Percentiles rank a stretch among this genome's conserved stretches.
phyloP scores from a whole-genome alignment of 176 grass and related monocot genomes.

The Avena sativa region DNA sequence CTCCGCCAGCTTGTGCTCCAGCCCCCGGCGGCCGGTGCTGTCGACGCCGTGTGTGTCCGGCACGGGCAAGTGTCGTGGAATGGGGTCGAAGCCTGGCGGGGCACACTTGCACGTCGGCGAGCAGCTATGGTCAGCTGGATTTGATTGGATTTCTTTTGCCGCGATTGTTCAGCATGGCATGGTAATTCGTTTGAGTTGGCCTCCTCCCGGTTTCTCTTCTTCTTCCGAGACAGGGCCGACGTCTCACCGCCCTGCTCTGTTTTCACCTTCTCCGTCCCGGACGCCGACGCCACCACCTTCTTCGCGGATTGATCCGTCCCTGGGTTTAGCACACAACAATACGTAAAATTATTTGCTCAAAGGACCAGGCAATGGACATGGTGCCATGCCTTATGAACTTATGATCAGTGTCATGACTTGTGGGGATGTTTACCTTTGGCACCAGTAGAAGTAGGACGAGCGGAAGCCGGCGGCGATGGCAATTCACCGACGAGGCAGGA shows the following conservation, averaged over 20 bases:
- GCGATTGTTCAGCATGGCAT: neutral
- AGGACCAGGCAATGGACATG: no score
- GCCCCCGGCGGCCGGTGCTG: no score
- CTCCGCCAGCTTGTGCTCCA: no score
- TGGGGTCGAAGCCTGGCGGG: neutral
- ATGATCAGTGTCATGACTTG: no score
- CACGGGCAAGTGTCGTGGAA: neutral
- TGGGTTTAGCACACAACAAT: neutral
- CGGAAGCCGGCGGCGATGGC: neutral
- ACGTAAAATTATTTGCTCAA: neutral
- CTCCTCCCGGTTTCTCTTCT: neutral
- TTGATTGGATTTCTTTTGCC: no score
- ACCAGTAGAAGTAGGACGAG: neutral
- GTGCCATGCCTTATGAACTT: no score
- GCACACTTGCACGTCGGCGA: neutral
- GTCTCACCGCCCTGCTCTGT: neutral
- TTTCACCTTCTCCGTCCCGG: neutral
- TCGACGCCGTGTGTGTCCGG: neutral
- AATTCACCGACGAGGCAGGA: neutral
- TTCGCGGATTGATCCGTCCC: neutral
- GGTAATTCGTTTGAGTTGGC: neutral
- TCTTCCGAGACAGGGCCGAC: neutral
- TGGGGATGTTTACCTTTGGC: neutral
- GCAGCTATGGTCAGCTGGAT: neutral
- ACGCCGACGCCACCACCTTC: neutral